Conservation (phyloP, 2,329 filamentous ascomycete genomes). For the Dendrostoma leiphaemia region DNA sequence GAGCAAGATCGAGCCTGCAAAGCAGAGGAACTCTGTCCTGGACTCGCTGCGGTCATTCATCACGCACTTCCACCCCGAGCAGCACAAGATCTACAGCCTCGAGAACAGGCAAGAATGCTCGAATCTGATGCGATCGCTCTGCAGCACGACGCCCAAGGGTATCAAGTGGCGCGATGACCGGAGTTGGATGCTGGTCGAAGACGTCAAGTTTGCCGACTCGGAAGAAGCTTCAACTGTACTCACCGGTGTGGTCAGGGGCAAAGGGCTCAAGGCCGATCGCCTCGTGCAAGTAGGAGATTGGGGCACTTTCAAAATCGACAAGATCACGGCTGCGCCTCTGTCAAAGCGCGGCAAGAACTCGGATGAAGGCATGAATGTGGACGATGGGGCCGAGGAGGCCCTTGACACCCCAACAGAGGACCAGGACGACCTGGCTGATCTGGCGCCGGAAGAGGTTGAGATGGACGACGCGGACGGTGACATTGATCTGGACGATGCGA, state of each 20-base stretch:
- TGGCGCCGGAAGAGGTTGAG: slow-evolving; percentile 81
- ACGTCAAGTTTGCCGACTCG: slow-evolving; percentile 67
- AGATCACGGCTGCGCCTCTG: slow-evolving; percentile 76
- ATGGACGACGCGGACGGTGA: slow-evolving; percentile 67
- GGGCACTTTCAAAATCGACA: slow-evolving; percentile 90
- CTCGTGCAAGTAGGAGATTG: slow-evolving; percentile 90
- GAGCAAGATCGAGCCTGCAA: slow-evolving; percentile 73
- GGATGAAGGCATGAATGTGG: slow-evolving; percentile 66
- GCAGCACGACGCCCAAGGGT: slow-evolving; percentile 88
- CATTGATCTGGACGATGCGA: slow-evolving; percentile 33
- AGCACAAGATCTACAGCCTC: slow-evolving; percentile 87
- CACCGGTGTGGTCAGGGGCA: slow-evolving; percentile 83
- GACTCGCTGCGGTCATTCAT: slow-evolving; percentile 89
- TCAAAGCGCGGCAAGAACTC: slow-evolving; percentile 57
- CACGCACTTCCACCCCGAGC: slow-evolving; percentile 87
- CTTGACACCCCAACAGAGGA: slow-evolving; percentile 75
- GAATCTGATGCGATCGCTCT: slow-evolving; percentile 86
- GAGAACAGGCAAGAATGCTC: slow-evolving; percentile 88
- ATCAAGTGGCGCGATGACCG: slow-evolving; percentile 94
- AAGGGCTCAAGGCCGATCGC: slow-evolving; percentile 83
- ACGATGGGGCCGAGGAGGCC: slow-evolving; percentile 55
- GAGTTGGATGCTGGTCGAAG: slow-evolving; percentile 91
- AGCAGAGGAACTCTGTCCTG: slow-evolving; percentile 73
- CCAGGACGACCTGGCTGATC: slow-evolving; percentile 75
- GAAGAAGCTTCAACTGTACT: slow-evolving; percentile 66